These are phyloP conservation scores for Ogataea populi-albae DNA, from an alignment of 805 yeast genomes.

Conservation along the genomic window DNA sequence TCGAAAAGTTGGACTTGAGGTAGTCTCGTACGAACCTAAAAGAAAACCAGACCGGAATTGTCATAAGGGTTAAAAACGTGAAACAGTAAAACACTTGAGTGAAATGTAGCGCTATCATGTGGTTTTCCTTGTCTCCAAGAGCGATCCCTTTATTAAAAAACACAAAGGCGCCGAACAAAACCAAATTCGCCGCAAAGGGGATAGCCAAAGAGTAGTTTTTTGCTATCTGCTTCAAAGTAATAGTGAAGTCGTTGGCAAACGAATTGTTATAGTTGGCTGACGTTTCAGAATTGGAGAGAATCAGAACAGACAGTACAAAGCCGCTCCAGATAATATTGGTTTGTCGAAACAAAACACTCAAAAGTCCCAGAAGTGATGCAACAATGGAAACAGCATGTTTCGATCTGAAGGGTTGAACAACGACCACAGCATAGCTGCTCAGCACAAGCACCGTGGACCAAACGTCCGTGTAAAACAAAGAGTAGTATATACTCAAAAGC, in stretches of 20 bases:
- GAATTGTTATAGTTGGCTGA: slow-evolving; percentile 27
- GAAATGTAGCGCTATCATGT: slow-evolving; percentile 63
- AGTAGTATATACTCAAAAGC: slow-evolving; percentile 66
- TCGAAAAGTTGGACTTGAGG: slow-evolving; percentile 29
- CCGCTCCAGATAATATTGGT: slow-evolving; percentile 88
- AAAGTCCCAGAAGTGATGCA: slow-evolving; percentile 55
- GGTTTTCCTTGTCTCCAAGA: slow-evolving; percentile 89
- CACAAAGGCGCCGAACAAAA: slow-evolving; percentile 55
- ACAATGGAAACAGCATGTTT: slow-evolving; percentile 25
- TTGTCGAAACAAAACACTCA: slow-evolving; percentile 78
- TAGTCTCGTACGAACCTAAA: slow-evolving; percentile 40
- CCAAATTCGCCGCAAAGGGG: slow-evolving; percentile 55
- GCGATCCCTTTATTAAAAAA: slow-evolving; percentile 78
- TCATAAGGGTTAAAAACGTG: slow-evolving; percentile 58
- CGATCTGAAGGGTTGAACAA: slow-evolving; percentile 26
- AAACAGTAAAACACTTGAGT: slow-evolving; percentile 82
- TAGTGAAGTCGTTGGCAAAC: slow-evolving; percentile 22
- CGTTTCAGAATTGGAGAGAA: slow-evolving; percentile 48
- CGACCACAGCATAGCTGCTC: slow-evolving; percentile 48
- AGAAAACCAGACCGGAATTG: slow-evolving; percentile 73
- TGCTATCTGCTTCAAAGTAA: slow-evolving; percentile 32
- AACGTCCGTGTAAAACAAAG: slow-evolving; percentile 86
- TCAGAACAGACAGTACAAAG: slow-evolving; percentile 50
- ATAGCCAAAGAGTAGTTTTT: slow-evolving; percentile 29
- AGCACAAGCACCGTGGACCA: slow-evolving; percentile 80